Conservation (phyloP, 257 asterid genomes). For the Solanum sejunctum region DNA sequence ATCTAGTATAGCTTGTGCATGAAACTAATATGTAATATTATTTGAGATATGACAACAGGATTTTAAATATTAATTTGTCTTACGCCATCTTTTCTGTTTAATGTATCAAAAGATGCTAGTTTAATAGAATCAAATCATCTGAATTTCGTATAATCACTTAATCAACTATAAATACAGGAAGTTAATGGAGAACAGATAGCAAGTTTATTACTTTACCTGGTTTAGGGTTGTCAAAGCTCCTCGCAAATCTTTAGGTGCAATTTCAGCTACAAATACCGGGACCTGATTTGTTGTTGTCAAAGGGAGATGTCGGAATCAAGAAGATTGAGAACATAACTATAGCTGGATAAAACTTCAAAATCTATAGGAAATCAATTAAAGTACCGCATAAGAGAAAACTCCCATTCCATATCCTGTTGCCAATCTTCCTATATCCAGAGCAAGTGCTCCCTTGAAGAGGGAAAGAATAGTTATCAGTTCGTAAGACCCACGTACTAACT, state of each 20-base stretch:
- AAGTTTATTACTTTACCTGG: slow-evolving; percentile 38
- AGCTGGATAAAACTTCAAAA: neutral
- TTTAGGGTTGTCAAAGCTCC: slow-evolving; percentile 78
- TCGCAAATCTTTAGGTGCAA: slow-evolving; percentile 76
- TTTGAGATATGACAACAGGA: neutral
- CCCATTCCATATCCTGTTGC: slow-evolving; percentile 98
- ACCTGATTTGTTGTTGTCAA: slow-evolving; percentile 27
- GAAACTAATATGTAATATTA: neutral
- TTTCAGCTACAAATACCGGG: slow-evolving; percentile 86
- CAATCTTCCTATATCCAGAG: slow-evolving; percentile 72
- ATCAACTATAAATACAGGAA: neutral
- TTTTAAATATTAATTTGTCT: neutral
- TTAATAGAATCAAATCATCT: neutral
- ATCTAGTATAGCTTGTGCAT: neutral
- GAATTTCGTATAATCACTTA: neutral
- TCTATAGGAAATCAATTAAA: neutral
- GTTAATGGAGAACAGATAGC: neutral
- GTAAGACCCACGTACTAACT: neutral
- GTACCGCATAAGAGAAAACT: slow-evolving; percentile 83
- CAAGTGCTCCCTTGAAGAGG: slow-evolving; percentile 27
- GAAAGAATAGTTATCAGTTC: slow-evolving; percentile 1
- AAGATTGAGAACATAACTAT: neutral
- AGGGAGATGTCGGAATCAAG: neutral
- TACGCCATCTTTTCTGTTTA: neutral
- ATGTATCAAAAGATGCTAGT: neutral